Evolutionary conservation across 495 filamentous ascomycete genomes (phyloP).

Genomic region (Friedmanniomyces endolithicus): DNA sequence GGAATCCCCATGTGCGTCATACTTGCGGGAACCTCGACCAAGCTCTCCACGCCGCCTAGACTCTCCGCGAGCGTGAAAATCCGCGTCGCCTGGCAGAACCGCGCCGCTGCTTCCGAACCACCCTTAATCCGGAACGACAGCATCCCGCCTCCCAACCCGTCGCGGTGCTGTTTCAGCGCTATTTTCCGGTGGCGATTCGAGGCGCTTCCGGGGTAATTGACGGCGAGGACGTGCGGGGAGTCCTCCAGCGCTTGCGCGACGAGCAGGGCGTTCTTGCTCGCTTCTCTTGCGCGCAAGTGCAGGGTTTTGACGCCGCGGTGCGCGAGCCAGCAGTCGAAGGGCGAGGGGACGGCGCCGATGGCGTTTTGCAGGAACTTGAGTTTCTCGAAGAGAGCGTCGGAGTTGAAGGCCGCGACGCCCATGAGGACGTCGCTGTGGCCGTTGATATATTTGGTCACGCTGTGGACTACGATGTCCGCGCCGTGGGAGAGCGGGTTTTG

Average conservation of each 20-base stretch:
- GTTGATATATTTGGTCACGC: slow-evolving; percentile 99
- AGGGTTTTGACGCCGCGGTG: slow-evolving; percentile 95
- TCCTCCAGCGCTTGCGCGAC: slow-evolving; percentile 66
- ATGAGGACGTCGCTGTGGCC: slow-evolving; percentile 97
- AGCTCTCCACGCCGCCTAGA: slow-evolving; percentile 80
- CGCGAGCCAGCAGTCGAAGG: slow-evolving; percentile 98
- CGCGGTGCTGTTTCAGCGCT: slow-evolving; percentile 77
- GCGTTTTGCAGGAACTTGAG: slow-evolving; percentile 93
- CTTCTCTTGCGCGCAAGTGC: slow-evolving; percentile 78
- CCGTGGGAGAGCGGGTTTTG: slow-evolving; percentile 93
- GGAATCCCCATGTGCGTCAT: slow-evolving; percentile 99
- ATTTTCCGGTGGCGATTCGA: slow-evolving; percentile 79
- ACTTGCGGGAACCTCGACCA: slow-evolving; percentile 79
- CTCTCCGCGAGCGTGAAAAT: slow-evolving; percentile 92
- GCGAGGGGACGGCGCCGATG: slow-evolving; percentile 83
- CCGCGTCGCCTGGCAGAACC: slow-evolving; percentile 78
- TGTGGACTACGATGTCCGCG: slow-evolving; percentile 96
- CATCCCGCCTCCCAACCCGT: slow-evolving; percentile 95
- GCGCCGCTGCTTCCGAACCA: slow-evolving; percentile 72
- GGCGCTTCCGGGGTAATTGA: slow-evolving; percentile 88
- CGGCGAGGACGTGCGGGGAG: slow-evolving; percentile 69
- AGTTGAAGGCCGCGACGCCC: slow-evolving; percentile 94
- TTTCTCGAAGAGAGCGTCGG: slow-evolving; percentile 57
- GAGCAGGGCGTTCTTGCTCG: slow-evolving; percentile 64
- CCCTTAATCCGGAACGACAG: slow-evolving; percentile 89